Conservation (phyloP, 805 yeast genomes). For the Wickerhamiella azymoides region DNA sequence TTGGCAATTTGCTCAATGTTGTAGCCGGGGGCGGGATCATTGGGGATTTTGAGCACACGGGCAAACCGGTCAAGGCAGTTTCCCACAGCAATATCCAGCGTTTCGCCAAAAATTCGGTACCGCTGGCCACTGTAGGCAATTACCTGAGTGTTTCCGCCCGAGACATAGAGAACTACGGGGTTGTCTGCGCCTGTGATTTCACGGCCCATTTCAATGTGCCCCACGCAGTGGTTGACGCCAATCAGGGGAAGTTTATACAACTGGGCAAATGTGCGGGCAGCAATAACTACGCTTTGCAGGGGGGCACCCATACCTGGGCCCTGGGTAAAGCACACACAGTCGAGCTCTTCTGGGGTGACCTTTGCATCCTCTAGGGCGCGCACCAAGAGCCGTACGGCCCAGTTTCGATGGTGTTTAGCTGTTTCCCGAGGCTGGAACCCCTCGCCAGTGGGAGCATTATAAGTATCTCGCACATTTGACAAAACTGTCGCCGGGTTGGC, state of each 20-base stretch:
- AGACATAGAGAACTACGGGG: slow-evolving; percentile 92
- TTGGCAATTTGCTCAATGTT: slow-evolving; percentile 92
- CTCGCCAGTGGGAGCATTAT: slow-evolving; percentile 94
- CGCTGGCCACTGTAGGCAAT: slow-evolving; percentile 91
- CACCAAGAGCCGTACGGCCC: slow-evolving; percentile 73
- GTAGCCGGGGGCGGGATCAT: slow-evolving; percentile 94
- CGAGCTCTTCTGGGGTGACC: slow-evolving; percentile 28
- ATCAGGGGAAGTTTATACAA: slow-evolving; percentile 75
- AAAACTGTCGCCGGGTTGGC: slow-evolving; percentile 59
- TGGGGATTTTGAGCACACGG: slow-evolving; percentile 71
- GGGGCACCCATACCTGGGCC: slow-evolving; percentile 99
- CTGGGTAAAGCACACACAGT: slow-evolving; percentile 76
- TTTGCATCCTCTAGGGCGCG: slow-evolving; percentile 50
- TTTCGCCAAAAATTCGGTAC: slow-evolving; percentile 98
- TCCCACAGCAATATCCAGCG: slow-evolving; percentile 94
- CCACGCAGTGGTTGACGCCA: slow-evolving; percentile 95
- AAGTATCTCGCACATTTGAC: slow-evolving; percentile 89
- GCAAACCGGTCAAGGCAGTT: slow-evolving; percentile 96
- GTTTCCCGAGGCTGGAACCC: slow-evolving; percentile 95
- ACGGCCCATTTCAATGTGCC: slow-evolving; percentile 98
- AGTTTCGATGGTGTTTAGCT: slow-evolving; percentile 89
- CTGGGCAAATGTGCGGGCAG: slow-evolving; percentile 73
- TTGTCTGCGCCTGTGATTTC: slow-evolving; percentile 96
- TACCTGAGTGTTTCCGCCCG: slow-evolving; percentile 98
- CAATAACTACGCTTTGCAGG: slow-evolving; percentile 77